Conservation (phyloP, 1,139 yeast species). For the Zygosaccharomyces sapae region DNA sequence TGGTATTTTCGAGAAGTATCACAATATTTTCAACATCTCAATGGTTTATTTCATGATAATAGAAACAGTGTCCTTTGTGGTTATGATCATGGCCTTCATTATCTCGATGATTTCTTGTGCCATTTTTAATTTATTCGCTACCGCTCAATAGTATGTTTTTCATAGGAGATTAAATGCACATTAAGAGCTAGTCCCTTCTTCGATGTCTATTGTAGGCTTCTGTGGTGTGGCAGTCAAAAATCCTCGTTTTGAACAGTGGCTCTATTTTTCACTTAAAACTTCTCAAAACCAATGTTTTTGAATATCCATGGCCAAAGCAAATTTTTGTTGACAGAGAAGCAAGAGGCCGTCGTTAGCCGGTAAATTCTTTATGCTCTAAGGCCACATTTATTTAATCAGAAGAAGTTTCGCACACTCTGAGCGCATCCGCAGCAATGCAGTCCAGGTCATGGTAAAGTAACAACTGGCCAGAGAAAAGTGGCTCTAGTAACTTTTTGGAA, state of each 20-base stretch:
- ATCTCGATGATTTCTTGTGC: background rate
- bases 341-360: background rate
- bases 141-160: background rate
- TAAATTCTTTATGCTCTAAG: background rate
- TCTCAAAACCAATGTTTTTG: background rate
- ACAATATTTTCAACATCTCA: background rate
- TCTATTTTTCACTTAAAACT: background rate
- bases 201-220: background rate
- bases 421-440: background rate
- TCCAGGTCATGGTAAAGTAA: background rate
- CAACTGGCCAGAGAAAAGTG: background rate
- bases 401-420: background rate
- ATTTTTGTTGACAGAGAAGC: background rate
- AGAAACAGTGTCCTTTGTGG: background rate
- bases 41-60: background rate
- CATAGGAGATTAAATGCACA: background rate
- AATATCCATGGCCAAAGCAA: background rate
- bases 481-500: background rate
- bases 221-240: background rate
- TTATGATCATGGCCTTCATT: background rate
- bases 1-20: too few relatives aligned
- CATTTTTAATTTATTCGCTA: background rate
- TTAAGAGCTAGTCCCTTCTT: background rate
- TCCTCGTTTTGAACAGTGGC: background rate
- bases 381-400: background rate